Percentiles rank a stretch among this genome's conserved stretches.
Evolutionary conservation across 306 rosid genomes (phyloP).

Genomic region (Glycine soja): DNA sequence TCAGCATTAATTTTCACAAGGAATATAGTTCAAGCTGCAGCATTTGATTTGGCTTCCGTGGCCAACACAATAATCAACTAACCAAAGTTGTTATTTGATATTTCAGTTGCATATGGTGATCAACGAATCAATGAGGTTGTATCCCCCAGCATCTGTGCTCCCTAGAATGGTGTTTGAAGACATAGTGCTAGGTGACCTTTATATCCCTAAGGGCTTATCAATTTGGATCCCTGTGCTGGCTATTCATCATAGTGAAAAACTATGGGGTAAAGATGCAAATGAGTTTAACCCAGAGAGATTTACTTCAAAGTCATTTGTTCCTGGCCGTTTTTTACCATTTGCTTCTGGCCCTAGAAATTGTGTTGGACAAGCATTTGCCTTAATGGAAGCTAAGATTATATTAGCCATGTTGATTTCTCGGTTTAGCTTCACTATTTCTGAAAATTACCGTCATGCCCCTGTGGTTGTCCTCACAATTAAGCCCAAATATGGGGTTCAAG

Average conservation of each 20-base stretch:
- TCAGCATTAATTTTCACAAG: conserved; percentile 13
- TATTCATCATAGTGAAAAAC: conserved; percentile 82
- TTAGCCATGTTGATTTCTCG: conserved; percentile 78
- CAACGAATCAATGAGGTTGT: conserved; percentile 88
- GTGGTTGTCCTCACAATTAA: conserved; percentile 86
- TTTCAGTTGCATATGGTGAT: conserved; percentile 90
- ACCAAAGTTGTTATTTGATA: conserved; percentile 2
- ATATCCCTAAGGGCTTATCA: conserved; percentile 89
- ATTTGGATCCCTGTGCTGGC: conserved; percentile 97
- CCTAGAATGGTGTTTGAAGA: conserved; percentile 96
- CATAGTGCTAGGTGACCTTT: conserved; percentile 76
- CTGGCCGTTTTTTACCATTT: conserved; percentile 87
- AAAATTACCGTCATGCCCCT: conserved; percentile 88
- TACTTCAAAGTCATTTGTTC: conserved; percentile 67
- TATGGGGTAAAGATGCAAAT: conserved; percentile 96
- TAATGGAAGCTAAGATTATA: conserved; percentile 95
- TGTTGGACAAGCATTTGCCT: conserved; percentile 86
- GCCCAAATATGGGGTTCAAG: conserved; percentile 94
- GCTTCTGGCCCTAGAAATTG: conserved; percentile 91
- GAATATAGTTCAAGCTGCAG: not conserved
- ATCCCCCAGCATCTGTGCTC: conserved; percentile 92
- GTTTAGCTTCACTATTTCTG: conserved; percentile 74
- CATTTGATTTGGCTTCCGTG: not conserved
- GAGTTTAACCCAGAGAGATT: conserved; percentile 90
- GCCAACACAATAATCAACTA: not conserved